Evolutionary conservation across 83 land plant genomes (phyloP).

Genomic region (Larix sibirica): DNA sequence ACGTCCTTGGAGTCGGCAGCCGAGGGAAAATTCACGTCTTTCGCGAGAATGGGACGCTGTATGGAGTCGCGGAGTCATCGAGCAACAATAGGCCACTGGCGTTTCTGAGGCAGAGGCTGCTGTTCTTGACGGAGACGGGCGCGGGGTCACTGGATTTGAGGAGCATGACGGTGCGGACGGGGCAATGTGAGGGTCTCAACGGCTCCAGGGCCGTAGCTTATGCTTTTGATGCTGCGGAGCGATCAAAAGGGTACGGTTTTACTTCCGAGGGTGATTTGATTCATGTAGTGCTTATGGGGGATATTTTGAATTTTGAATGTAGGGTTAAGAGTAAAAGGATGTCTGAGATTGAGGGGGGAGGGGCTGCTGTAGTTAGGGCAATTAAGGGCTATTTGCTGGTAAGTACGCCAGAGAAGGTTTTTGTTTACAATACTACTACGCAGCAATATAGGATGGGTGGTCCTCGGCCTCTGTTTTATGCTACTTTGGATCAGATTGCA

Average conservation of each 20-base stretch:
- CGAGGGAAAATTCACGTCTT: constrained; percentile 71
- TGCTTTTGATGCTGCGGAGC: constrained; percentile 80
- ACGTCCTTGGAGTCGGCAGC: constrained; percentile 56
- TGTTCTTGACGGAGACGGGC: constrained; percentile 80
- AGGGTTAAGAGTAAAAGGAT: constrained; percentile 67
- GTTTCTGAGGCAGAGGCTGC: constrained; percentile 82
- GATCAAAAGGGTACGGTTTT: constrained; percentile 91
- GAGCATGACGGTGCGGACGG: constrained; percentile 64
- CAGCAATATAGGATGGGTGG: constrained; percentile 68
- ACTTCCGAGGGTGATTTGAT: constrained; percentile 74
- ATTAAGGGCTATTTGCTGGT: constrained; percentile 85
- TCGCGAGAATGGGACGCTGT: constrained; percentile 72
- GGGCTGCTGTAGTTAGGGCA: constrained; percentile 44
- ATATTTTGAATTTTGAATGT: constrained; percentile 78
- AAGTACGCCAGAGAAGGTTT: constrained; percentile 52
- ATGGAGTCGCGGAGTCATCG: constrained; percentile 54
- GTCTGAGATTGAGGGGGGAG: constrained; percentile 56
- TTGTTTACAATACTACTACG: constrained; percentile 79
- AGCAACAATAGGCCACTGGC: constrained; percentile 61
- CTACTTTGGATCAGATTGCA: constrained; percentile 63
- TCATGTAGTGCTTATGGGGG: constrained; percentile 79
- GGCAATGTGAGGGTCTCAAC: constrained; percentile 82
- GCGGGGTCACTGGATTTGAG: constrained; percentile 90
- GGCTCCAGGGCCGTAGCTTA: constrained; percentile 53
- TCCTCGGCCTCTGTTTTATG: constrained; percentile 65